phyloP scores from a whole-genome alignment of 345 rosid genomes.

The Bretschneidera sinensis region DNA sequence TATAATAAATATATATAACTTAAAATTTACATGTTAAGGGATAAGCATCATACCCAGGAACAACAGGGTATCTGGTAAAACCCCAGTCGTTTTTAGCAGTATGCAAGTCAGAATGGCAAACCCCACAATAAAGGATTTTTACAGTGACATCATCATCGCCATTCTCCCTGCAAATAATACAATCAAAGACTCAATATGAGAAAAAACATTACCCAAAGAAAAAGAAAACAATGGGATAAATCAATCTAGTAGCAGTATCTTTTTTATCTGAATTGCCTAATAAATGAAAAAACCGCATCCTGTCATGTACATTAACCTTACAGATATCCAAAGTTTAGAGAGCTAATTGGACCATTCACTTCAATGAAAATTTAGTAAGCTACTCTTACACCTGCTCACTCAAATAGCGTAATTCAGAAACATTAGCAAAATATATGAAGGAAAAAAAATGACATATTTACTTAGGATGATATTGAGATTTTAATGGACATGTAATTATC shows the following conservation, averaged over 20 bases:
- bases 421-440: no score
- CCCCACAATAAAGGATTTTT: conserved; percentile 75
- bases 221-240: not conserved
- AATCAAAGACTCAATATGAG: not conserved
- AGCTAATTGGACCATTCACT: no score
- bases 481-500: no score
- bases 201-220: not conserved
- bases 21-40: not conserved
- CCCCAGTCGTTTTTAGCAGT: conserved; percentile 74
- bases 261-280: no score
- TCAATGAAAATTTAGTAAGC: no score
- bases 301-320: no score
- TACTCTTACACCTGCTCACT: no score
- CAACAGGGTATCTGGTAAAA: conserved; percentile 50
- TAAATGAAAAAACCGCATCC: no score
- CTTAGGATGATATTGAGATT: no score
- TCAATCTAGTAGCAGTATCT: not conserved
- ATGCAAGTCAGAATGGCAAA: conserved; percentile 81
- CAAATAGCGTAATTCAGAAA: no score
- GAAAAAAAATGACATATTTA: no score
- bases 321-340: no score
- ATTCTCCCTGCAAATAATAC: conserved; percentile 46
- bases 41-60: conserved; percentile 65
- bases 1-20: not conserved
- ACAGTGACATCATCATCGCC: conserved; percentile 77